phyloP scores from a whole-genome alignment of 805 yeast genomes.

The Hanseniaspora meyeri region DNA sequence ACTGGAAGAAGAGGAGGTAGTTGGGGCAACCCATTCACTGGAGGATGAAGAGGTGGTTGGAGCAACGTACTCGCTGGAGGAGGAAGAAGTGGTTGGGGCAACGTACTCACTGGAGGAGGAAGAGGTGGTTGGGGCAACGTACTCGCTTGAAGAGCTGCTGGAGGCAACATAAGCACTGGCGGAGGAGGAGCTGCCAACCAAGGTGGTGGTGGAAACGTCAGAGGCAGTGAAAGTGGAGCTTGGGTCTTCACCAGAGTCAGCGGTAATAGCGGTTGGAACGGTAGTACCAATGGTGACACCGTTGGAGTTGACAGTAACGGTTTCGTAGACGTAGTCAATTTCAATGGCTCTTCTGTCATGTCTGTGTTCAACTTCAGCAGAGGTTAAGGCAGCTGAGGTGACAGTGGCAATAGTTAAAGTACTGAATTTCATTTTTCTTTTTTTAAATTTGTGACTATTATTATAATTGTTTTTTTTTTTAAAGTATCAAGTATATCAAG shows the following conservation, averaged over 20 bases:
- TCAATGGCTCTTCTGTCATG: constrained; percentile 42
- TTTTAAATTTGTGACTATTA: not conserved
- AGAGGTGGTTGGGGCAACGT: constrained; percentile 20
- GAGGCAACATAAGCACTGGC: constrained; percentile 25
- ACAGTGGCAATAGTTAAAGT: constrained; percentile 25
- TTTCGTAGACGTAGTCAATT: constrained; percentile 41
- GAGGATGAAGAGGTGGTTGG: constrained; percentile 20
- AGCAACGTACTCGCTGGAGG: constrained; percentile 21
- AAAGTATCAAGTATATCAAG: not conserved
- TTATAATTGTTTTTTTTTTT: not conserved
- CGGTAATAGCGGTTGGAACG: constrained; percentile 18
- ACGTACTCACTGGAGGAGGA: constrained; percentile 26
- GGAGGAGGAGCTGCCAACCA: constrained; percentile 10
- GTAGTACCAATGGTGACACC: constrained; percentile 34
- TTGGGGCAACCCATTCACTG: constrained; percentile 26
- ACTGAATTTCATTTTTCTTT: constrained; percentile 26
- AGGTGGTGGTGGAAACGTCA: constrained; percentile 14
- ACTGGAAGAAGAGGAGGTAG: constrained; percentile 12
- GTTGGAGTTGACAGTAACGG: constrained; percentile 40
- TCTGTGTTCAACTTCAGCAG: constrained; percentile 30
- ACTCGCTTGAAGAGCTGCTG: constrained; percentile 19
- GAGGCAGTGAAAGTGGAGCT: constrained; percentile 17
- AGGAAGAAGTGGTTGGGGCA: constrained; percentile 26
- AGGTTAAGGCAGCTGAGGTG: constrained; percentile 22
- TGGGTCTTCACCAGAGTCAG: constrained; percentile 14